A percentile compares a stretch with the other conserved stretches of the same genome.
Evolutionary conservation across 805 yeast species (phyloP).

Genomic region (Brettanomyces nanus): DNA sequence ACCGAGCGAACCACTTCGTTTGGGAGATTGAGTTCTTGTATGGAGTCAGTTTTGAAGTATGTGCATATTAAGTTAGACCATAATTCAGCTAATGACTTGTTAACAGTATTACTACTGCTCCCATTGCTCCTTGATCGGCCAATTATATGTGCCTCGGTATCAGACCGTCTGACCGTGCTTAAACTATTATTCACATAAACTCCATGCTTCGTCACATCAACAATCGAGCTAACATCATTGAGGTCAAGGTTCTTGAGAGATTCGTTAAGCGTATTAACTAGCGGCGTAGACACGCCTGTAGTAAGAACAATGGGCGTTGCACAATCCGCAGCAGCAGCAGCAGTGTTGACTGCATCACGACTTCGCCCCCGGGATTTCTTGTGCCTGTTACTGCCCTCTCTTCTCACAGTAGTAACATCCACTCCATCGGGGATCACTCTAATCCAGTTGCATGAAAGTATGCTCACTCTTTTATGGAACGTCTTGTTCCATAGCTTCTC

Average conservation of each 20-base stretch:
- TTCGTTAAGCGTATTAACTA: neutral
- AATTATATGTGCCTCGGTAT: too few relatives aligned
- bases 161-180: too few relatives aligned
- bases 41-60: slow-evolving; percentile 36
- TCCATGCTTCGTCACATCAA: too few relatives aligned
- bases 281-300: neutral
- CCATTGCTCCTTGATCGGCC: too few relatives aligned
- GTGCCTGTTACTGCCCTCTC: too few relatives aligned
- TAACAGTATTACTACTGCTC: too few relatives aligned
- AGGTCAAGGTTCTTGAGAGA: slow-evolving; percentile 1
- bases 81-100: too few relatives aligned
- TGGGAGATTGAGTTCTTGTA: slow-evolving; percentile 42
- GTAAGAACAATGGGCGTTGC: neutral
- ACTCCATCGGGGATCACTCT: neutral
- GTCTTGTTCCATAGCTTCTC: slow-evolving; percentile 13
- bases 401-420: too few relatives aligned
- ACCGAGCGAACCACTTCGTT: slow-evolving; percentile 26
- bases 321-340: neutral
- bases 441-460: slow-evolving; percentile 5
- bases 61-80: slow-evolving; percentile 27
- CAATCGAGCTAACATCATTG: slow-evolving; percentile 2
- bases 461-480: neutral
- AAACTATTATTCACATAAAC: too few relatives aligned
- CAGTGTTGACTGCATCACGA: neutral
- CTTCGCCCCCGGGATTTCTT: neutral